Percentiles rank a stretch among this genome's conserved stretches.
Evolutionary conservation across 768 basidiomycete species (phyloP).

Genomic region (Cystofilobasidium capitatum): DNA sequence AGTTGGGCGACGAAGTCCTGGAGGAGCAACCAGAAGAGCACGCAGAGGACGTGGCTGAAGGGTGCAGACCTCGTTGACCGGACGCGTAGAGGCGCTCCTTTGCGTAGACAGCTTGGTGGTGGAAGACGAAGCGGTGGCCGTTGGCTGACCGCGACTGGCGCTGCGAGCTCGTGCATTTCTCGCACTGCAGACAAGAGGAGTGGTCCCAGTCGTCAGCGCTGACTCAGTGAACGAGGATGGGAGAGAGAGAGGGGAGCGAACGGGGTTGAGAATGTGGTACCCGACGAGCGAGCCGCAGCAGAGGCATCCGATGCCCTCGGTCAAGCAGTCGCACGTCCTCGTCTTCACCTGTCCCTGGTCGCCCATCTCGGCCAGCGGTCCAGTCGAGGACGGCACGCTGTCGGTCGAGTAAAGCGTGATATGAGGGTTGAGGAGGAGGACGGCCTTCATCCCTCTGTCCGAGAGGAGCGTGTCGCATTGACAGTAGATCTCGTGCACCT

Average conservation of each 20-base stretch:
- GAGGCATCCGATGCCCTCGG: conserved; percentile 69
- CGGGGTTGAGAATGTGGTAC: conserved; percentile 34
- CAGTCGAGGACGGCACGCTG: conserved; percentile 56
- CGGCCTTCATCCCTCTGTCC: conserved; percentile 84
- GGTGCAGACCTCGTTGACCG: not conserved
- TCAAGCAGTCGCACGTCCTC: conserved; percentile 79
- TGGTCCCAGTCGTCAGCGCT: conserved; percentile 12
- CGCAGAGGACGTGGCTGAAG: not conserved
- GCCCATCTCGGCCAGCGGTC: conserved; percentile 30
- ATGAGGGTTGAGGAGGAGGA: conserved; percentile 67
- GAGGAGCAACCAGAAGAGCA: not conserved
- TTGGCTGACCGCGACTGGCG: conserved; percentile 28
- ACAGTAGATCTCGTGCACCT: conserved; percentile 73
- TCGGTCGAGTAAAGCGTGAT: conserved; percentile 77
- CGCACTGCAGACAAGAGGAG: conserved; percentile 45
- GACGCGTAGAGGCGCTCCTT: conserved; percentile 57
- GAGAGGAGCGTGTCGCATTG: conserved; percentile 64
- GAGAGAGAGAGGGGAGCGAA: conserved; percentile 33
- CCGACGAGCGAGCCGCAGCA: conserved; percentile 65
- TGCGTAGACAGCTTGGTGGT: conserved; percentile 57
- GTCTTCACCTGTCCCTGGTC: conserved; percentile 33
- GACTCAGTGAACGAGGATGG: conserved; percentile 7
- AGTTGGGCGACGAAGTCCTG: not conserved
- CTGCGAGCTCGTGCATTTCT: conserved; percentile 63
- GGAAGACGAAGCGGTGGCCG: conserved; percentile 56